A percentile compares a stretch with the other conserved stretches of the same genome.
These are phyloP conservation scores for Coelastrella sp. DNA, from an alignment of 139 green algal genomes.

Conservation along the genomic window DNA sequence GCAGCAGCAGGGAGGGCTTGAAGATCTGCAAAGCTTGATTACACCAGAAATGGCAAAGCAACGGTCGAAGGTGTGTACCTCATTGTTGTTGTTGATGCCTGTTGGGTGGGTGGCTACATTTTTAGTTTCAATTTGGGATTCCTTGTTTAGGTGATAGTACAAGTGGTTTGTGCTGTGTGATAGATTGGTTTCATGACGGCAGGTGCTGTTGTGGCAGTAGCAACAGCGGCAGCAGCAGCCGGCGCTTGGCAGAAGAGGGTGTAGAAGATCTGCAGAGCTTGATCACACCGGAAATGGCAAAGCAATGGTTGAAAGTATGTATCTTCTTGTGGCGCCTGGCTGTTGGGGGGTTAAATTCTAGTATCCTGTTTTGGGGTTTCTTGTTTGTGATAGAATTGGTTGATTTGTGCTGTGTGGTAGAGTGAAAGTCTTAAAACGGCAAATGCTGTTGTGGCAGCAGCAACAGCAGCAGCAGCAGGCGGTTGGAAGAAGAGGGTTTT, in stretches of 20 bases:
- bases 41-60: constrained; percentile 11
- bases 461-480: constrained; percentile 11
- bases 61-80: neutral
- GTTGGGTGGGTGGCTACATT: too few species aligned
- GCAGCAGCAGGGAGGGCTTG: neutral
- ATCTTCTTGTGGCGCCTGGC: neutral
- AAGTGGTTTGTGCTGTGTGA: too few species aligned
- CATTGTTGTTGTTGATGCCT: neutral
- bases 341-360: neutral
- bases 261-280: constrained; percentile 22
- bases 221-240: constrained; percentile 22
- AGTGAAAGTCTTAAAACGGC: too few species aligned
- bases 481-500: constrained; percentile 10
- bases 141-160: neutral
- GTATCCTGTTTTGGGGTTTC: neutral
- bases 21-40: constrained; percentile 16
- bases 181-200: too few species aligned
- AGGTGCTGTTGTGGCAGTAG: neutral
- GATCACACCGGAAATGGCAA: constrained; percentile 29
- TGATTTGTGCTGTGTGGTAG: neutral
- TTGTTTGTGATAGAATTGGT: neutral
- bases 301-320: constrained; percentile 8
- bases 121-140: neutral
- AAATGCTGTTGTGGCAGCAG: neutral
- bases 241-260: neutral